These are phyloP conservation scores for Cyclocybe aegerita DNA, from an alignment of 768 basidiomycete genomes.

Conservation along the genomic window DNA sequence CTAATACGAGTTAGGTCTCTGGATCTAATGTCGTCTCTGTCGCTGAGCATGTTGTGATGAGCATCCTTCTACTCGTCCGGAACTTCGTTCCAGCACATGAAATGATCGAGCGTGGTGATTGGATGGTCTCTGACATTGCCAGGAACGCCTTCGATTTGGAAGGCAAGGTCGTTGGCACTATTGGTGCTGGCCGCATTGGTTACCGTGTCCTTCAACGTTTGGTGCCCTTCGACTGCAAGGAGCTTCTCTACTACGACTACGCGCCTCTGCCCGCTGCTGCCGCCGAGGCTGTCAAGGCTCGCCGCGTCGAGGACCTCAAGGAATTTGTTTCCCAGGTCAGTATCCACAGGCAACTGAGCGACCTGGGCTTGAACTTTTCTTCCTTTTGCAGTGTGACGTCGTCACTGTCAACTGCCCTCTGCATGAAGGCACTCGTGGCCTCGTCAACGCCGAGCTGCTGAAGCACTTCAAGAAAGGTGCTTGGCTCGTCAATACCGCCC, in stretches of 20 bases:
- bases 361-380: neutral
- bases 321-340: conserved; percentile 45
- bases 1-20: conserved; percentile 50
- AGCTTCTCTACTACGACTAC: conserved; percentile 90
- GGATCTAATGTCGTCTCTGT: conserved; percentile 91
- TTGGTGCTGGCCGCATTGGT: conserved; percentile 80
- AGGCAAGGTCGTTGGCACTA: conserved; percentile 88
- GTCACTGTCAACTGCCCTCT: conserved; percentile 88
- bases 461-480: conserved; percentile 90
- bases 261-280: conserved; percentile 68
- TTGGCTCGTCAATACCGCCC: conserved; percentile 92
- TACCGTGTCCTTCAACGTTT: conserved; percentile 84
- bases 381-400: conserved; percentile 57
- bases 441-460: conserved; percentile 80
- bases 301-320: conserved; percentile 78
- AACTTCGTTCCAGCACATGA: conserved; percentile 90
- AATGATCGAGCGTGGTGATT: conserved; percentile 85
- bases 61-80: conserved; percentile 85
- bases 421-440: conserved; percentile 79
- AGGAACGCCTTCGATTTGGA: conserved; percentile 88
- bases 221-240: conserved; percentile 83
- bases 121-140: conserved; percentile 83
- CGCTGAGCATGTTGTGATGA: conserved; percentile 90
- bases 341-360: neutral
- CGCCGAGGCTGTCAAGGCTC: conserved; percentile 62